Evolutionary conservation across 768 basidiomycete species (phyloP).

Genomic region (Cubamyces lactineus): DNA sequence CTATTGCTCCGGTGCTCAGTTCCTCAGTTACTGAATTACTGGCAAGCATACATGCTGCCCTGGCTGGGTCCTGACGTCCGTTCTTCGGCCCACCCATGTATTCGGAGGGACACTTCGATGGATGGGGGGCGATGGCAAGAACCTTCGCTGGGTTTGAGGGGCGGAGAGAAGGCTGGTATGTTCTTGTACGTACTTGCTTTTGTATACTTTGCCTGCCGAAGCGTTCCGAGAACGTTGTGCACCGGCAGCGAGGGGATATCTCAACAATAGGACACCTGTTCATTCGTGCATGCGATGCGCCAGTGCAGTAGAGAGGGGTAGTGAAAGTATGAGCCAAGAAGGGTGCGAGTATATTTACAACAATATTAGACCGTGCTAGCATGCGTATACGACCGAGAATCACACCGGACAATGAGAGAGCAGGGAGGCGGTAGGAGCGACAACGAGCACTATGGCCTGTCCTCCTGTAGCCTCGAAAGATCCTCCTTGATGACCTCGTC

Average conservation of each 20-base stretch:
- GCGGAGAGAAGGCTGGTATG: background rate
- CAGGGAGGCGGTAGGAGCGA: background rate
- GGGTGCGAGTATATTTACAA: conserved; percentile 23
- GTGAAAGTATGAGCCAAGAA: background rate
- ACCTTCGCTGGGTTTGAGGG: conserved; percentile 22
- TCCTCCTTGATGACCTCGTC: conserved; percentile 68
- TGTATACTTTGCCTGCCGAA: too few species aligned
- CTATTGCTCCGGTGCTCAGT: too few species aligned
- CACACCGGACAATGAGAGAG: conserved; percentile 1
- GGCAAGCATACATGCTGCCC: too few species aligned
- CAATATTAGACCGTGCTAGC: conserved; percentile 18
- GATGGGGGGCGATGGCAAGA: background rate
- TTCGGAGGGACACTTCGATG: too few species aligned
- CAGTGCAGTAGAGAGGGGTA: too few species aligned
- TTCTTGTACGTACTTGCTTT: too few species aligned
- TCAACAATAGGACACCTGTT: background rate
- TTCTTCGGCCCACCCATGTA: background rate
- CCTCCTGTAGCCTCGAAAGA: conserved; percentile 31
- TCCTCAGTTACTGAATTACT: too few species aligned
- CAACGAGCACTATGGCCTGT: conserved; percentile 23
- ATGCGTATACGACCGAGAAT: conserved; percentile 17
- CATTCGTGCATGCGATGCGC: background rate
- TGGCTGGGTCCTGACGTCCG: background rate
- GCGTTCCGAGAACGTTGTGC: background rate
- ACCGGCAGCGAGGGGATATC: background rate